Evolutionary conservation across 2,329 filamentous ascomycete species (phyloP).

Genomic region (Neofusicoccum umdonicola): DNA sequence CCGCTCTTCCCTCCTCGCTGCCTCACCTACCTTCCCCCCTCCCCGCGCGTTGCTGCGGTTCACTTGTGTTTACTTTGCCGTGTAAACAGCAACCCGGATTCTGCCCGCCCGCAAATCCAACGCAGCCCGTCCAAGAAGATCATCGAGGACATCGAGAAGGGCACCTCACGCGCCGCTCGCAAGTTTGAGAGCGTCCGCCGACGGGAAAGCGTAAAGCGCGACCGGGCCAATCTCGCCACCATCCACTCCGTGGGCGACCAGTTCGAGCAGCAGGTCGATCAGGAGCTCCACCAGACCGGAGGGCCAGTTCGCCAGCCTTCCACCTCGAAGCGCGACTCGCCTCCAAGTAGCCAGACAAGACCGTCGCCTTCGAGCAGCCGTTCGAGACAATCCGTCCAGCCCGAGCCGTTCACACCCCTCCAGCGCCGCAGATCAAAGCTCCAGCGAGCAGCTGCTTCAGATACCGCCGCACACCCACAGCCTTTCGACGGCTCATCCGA

Average conservation of each 20-base stretch:
- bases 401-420: background rate
- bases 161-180: slow-evolving; percentile 2
- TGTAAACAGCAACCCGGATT: slow-evolving; percentile 8
- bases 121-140: slow-evolving; percentile 35
- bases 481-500: slow-evolving; percentile 22
- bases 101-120: background rate
- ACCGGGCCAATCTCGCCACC: slow-evolving; percentile 11
- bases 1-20: background rate
- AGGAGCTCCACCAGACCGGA: background rate
- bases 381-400: background rate
- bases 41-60: slow-evolving; percentile 8
- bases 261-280: slow-evolving; percentile 13
- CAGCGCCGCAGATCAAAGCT: background rate
- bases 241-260: slow-evolving; percentile 17
- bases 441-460: slow-evolving; percentile 8
- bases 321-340: slow-evolving; percentile 23
- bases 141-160: slow-evolving; percentile 36
- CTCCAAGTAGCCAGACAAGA: background rate
- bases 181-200: slow-evolving; percentile 11
- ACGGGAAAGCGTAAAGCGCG: slow-evolving; percentile 10
- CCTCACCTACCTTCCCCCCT: background rate
- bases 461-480: slow-evolving; percentile 28
- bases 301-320: slow-evolving; percentile 22
- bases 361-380: background rate
- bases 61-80: background rate